phyloP scores from a whole-genome alignment of 495 filamentous ascomycete species.

The Hypoxylon trugodes region DNA sequence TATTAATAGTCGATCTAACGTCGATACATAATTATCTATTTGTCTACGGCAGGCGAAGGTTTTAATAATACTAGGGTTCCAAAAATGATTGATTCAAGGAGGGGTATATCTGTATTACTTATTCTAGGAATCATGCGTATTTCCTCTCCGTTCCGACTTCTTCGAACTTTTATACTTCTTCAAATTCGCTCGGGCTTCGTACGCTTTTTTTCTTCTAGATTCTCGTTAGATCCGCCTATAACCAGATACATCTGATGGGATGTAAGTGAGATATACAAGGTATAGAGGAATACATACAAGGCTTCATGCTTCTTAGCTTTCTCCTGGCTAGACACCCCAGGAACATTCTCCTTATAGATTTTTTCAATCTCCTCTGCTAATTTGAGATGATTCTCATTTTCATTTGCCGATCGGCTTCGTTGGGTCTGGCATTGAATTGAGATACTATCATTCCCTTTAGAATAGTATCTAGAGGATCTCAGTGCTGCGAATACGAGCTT shows the following conservation, averaged over 20 bases:
- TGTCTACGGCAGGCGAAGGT: too few relatives aligned
- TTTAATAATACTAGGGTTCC: too few relatives aligned
- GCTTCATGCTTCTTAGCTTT: conserved; percentile 53
- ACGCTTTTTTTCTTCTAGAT: conserved; percentile 73
- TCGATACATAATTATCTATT: too few relatives aligned
- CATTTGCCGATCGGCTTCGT: conserved; percentile 56
- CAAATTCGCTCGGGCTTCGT: conserved; percentile 69
- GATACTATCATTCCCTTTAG: conserved; percentile 65
- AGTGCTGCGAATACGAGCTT: conserved; percentile 70
- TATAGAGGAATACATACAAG: conserved; percentile 36
- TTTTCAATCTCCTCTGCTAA: conserved; percentile 62
- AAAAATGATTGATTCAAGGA: too few relatives aligned
- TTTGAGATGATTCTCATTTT: conserved; percentile 54
- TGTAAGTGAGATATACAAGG: conserved; percentile 5
- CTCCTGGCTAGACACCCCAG: conserved; percentile 47
- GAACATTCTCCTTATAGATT: conserved; percentile 64
- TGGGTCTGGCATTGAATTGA: conserved; percentile 55
- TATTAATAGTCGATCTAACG: too few relatives aligned
- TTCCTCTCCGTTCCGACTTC: conserved; percentile 72
- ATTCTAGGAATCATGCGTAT: too few relatives aligned
- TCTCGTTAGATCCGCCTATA: background rate
- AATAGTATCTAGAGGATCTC: conserved; percentile 73
- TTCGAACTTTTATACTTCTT: conserved; percentile 86
- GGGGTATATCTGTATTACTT: too few relatives aligned
- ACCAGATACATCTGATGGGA: background rate